phyloP scores from a whole-genome alignment of 140 eudicot species.

The Flaveria floridana region DNA sequence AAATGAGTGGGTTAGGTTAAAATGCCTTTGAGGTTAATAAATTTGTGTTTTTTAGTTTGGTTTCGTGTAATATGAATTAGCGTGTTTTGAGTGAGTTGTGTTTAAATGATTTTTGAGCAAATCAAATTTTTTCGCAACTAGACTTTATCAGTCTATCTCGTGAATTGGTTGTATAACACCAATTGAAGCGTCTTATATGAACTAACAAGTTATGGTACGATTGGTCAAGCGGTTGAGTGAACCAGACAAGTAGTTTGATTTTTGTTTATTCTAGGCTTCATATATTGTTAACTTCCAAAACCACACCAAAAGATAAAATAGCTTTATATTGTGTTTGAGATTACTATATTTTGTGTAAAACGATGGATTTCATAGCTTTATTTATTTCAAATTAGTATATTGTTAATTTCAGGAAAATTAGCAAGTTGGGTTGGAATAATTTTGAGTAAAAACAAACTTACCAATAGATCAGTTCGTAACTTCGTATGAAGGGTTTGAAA shows the following conservation, averaged over 20 bases:
- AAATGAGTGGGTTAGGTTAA: constrained; percentile 9
- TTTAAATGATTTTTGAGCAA: not conserved
- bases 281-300: not conserved
- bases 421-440: not conserved
- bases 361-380: no score
- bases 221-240: no score
- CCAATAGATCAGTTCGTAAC: not conserved
- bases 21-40: not conserved
- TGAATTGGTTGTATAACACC: no score
- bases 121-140: no score
- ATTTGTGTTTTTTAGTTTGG: not conserved
- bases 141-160: not conserved
- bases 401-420: not conserved
- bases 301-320: not conserved
- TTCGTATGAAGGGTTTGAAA: no score
- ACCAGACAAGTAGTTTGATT: not conserved
- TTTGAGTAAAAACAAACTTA: not conserved
- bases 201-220: no score
- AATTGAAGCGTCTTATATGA: no score
- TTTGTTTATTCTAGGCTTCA: no score
- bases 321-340: not conserved
- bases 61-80: not conserved
- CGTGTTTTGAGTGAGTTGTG: not conserved
- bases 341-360: no score
- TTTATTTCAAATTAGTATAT: no score